Percentiles rank a stretch among this genome's conserved stretches.
Evolutionary conservation across 2,329 filamentous ascomycete species (phyloP).

Genomic region (Trichoderma pleuroti): DNA sequence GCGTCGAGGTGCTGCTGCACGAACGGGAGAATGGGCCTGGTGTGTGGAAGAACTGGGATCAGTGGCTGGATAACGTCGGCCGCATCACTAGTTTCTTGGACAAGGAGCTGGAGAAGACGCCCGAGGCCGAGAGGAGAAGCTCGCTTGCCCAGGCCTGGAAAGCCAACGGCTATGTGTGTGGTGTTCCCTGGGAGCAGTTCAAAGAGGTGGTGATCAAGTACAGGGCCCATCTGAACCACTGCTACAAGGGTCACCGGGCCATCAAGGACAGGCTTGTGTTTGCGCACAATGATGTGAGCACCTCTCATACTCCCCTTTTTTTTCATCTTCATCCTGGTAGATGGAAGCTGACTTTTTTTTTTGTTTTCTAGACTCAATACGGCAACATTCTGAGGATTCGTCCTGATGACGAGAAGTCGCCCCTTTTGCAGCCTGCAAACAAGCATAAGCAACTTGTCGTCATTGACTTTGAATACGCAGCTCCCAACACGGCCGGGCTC

Average conservation of each 20-base stretch:
- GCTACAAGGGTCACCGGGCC: slow-evolving; percentile 63
- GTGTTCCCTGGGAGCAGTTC: slow-evolving; percentile 79
- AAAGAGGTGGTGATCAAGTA: slow-evolving; percentile 72
- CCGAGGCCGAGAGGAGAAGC: slow-evolving; percentile 24
- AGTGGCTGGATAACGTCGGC: slow-evolving; percentile 69
- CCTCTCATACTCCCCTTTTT: too few species aligned
- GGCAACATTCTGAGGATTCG: slow-evolving; percentile 84
- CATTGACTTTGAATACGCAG: slow-evolving; percentile 97
- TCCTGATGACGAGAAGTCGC: slow-evolving; percentile 70
- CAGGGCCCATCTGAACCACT: slow-evolving; percentile 65
- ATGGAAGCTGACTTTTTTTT: background rate
- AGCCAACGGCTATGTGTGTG: slow-evolving; percentile 71
- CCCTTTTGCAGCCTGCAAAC: slow-evolving; percentile 82
- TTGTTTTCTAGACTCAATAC: slow-evolving; percentile 79
- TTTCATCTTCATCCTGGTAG: background rate
- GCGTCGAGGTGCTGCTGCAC: slow-evolving; percentile 76
- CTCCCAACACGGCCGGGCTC: slow-evolving; percentile 77
- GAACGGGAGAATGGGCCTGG: slow-evolving; percentile 77
- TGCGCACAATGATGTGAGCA: slow-evolving; percentile 90
- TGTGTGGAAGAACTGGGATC: slow-evolving; percentile 92
- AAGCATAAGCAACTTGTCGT: slow-evolving; percentile 94
- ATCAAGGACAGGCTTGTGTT: slow-evolving; percentile 79
- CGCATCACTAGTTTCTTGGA: slow-evolving; percentile 57
- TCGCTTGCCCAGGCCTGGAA: slow-evolving; percentile 55
- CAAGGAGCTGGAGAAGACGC: slow-evolving; percentile 52